Evolutionary conservation across 345 rosid species (phyloP).

Genomic region (Capsella bursapastoris): DNA sequence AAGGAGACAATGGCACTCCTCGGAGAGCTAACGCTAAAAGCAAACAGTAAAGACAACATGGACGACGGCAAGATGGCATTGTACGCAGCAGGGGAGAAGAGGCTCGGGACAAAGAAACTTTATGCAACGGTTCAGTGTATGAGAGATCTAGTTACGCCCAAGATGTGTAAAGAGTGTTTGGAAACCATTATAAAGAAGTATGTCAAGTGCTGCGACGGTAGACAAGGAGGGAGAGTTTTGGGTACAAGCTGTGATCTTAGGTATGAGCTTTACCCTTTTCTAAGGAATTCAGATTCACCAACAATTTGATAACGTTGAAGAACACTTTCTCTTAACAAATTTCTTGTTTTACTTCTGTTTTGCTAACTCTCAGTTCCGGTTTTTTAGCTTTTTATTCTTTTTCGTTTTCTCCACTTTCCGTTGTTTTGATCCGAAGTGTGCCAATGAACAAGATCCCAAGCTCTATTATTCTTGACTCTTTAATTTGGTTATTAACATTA

Average conservation of each 20-base stretch:
- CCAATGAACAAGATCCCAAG: too few relatives aligned
- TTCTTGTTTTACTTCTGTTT: background rate
- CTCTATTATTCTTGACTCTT: too few relatives aligned
- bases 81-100: background rate
- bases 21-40: background rate
- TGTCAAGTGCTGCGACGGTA: conserved; percentile 38
- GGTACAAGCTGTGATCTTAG: too few relatives aligned
- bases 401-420: too few relatives aligned
- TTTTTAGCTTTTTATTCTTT: background rate
- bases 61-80: background rate
- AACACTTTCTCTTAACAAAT: background rate
- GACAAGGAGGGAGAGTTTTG: conserved; percentile 54
- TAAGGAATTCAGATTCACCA: conserved; percentile 13
- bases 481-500: too few relatives aligned
- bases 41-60: background rate
- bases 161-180: background rate
- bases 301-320: background rate
- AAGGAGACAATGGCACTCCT: background rate
- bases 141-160: background rate
- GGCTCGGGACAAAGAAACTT: conserved; percentile 26
- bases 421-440: too few relatives aligned
- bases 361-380: background rate
- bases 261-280: conserved; percentile 59
- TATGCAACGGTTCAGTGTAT: conserved; percentile 55
- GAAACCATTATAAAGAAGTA: background rate